Evolutionary conservation across 345 rosid species (phyloP).

Genomic region (Ricinus communis): DNA sequence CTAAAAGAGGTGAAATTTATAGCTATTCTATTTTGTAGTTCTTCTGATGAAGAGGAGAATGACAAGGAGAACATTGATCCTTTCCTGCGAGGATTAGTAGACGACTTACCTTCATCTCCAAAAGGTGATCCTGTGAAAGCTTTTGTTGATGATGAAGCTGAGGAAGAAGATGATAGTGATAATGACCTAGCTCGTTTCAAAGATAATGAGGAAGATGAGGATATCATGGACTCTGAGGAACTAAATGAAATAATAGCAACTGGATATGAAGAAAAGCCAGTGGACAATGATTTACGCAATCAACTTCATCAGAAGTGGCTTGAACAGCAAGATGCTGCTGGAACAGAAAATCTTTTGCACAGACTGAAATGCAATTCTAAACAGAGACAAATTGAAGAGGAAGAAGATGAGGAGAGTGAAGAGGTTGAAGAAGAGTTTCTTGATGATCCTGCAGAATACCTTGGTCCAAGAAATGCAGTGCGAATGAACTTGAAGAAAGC

Average conservation of each 20-base stretch:
- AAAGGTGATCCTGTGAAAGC: constrained; percentile 74
- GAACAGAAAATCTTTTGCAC: constrained; percentile 75
- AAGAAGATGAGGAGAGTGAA: constrained; percentile 42
- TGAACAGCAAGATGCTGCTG: constrained; percentile 81
- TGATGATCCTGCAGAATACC: constrained; percentile 48
- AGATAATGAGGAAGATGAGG: constrained; percentile 78
- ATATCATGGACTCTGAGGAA: constrained; percentile 57
- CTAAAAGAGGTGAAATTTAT: constrained; percentile 16
- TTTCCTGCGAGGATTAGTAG: constrained; percentile 28
- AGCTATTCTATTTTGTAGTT: constrained; percentile 33
- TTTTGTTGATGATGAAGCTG: constrained; percentile 90
- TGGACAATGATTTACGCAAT: constrained; percentile 73
- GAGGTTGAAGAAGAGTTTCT: constrained; percentile 32
- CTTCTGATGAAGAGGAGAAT: constrained; percentile 56
- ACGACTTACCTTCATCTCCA: constrained; percentile 40
- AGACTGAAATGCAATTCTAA: constrained; percentile 62
- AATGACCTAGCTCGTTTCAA: constrained; percentile 61
- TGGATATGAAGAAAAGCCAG: constrained; percentile 60
- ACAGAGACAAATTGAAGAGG: constrained; percentile 44
- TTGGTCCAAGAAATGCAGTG: constrained; percentile 40
- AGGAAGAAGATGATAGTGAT: constrained; percentile 95
- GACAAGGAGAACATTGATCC: constrained; percentile 57
- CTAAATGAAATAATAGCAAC: constrained; percentile 76
- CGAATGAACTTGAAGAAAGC: constrained; percentile 63
- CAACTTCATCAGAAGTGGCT: constrained; percentile 94